These are phyloP conservation scores for Camillea tinctor DNA, from an alignment of 2,329 filamentous ascomycete genomes.

Conservation along the genomic window DNA sequence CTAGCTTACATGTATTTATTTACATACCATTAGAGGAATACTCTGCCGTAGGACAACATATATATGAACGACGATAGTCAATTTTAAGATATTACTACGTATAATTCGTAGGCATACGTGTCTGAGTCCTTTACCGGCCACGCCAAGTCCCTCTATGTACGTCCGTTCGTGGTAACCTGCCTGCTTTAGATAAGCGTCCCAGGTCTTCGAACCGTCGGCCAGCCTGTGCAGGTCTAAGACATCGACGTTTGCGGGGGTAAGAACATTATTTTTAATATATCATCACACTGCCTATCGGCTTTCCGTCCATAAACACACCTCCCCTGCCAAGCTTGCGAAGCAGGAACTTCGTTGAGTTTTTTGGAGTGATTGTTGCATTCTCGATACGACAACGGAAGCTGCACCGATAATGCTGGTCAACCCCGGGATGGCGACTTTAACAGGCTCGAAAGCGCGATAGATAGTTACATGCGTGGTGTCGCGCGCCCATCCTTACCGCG, in stretches of 20 bases:
- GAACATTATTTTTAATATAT: not conserved
- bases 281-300: not conserved
- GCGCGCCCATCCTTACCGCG: conserved; percentile 6
- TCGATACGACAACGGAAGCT: conserved; percentile 24
- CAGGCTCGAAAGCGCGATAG: conserved; percentile 8
- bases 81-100: not conserved
- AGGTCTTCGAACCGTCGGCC: not conserved
- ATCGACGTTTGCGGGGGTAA: not conserved
- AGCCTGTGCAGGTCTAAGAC: not conserved
- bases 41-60: not conserved
- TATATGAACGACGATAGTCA: not conserved
- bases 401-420: conserved; percentile 12
- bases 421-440: not conserved
- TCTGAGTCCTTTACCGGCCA: not conserved
- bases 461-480: conserved; percentile 9
- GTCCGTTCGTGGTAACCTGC: not conserved
- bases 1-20: not conserved
- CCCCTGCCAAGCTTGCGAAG: not conserved
- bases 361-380: conserved; percentile 5
- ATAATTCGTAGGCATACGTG: no score
- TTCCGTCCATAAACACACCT: not conserved
- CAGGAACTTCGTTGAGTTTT: not conserved
- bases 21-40: not conserved
- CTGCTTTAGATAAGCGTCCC: not conserved
- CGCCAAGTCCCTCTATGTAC: not conserved